Evolutionary conservation across 2,329 filamentous ascomycete genomes (phyloP), one percentile per base, ranked within the genome.

Genomic region (Trichoderma citrinoviride): DNA sequence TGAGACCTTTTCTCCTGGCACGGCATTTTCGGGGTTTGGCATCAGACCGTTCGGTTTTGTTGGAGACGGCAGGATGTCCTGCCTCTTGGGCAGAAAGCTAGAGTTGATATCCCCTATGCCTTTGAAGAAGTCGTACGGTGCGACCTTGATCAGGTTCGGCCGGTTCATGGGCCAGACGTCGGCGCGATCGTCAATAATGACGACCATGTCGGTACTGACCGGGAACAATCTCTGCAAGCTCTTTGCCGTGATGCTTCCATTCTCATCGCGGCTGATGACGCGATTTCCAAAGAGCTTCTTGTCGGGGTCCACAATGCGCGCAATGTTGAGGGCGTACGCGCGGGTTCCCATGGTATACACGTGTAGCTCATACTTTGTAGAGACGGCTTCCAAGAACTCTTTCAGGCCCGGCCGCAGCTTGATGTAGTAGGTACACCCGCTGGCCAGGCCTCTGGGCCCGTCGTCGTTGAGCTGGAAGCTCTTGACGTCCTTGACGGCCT

Each of bases 261-360:
- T 99, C 78, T 99, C 95, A 75, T 98, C 94, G 72, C 95, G 90
- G 77, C 94, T 98, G 73, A 99, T 90, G 71, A 99, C 93, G 63
- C 95, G 88, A 77, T 97, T 93, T 44, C 91, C 94, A 75, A 99
- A 99, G 10, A 97, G 87, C 74, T 90, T 93, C 68, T 89, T 87
- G 40, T 94, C 88, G 0, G 94, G 94, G 73, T 99, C 95, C 67
- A 99, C 91, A 68, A 99, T 94, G 70, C 90, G 90, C 43, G 93
- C 93, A 71, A 99, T 96, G 67, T 92, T 90, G 70, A 93, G 84
- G 10, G 95, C 95, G 74, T 99, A 99, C n/a, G 94, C 92, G 68
- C 95, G 87, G 23, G 95, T 99, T 64, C 94, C 95, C 95, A 99
- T 99, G 49, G 95, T 99, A 80, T 99, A 99, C 68, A 99, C 94